These are phyloP conservation scores for Leishmania guyanensis DNA, from an alignment of 208 protist genomes.

Conservation along the genomic window DNA sequence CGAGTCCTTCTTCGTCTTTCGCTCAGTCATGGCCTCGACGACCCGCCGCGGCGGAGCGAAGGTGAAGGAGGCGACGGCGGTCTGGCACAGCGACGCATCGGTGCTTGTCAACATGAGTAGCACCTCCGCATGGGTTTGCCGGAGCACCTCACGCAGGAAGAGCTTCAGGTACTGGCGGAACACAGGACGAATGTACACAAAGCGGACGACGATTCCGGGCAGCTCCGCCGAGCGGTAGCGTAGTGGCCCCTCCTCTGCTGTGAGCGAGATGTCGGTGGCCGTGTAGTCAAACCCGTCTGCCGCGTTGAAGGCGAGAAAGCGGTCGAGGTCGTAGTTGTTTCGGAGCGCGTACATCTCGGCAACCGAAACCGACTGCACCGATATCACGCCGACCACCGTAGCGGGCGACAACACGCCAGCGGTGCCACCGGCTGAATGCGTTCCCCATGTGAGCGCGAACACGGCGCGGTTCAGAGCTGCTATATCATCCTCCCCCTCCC, in stretches of 20 bases:
- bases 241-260: conserved; percentile 34
- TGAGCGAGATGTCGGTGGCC: conserved; percentile 62
- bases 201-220: conserved; percentile 62
- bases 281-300: conserved; percentile 58
- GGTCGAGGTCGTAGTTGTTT: conserved; percentile 88
- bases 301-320: conserved; percentile 76
- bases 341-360: conserved; percentile 84
- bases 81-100: conserved; percentile 48
- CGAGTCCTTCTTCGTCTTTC: not conserved
- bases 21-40: conserved; percentile 41
- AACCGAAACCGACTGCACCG: conserved; percentile 51
- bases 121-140: conserved; percentile 61
- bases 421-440: not conserved
- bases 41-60: conserved; percentile 69
- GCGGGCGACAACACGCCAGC: conserved; percentile 1
- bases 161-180: conserved; percentile 71
- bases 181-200: conserved; percentile 66
- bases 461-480: conserved; percentile 15
- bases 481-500: not conserved
- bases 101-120: conserved; percentile 43
- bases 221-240: conserved; percentile 52
- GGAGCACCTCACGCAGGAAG: conserved; percentile 82
- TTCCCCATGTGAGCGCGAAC: conserved; percentile 37
- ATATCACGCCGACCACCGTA: conserved; percentile 59
- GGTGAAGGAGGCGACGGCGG: conserved; percentile 38